Evolutionary conservation across 106 monocot genomes (phyloP), one percentile per base, ranked within the genome.

Genomic region (Allium fistulosum): DNA sequence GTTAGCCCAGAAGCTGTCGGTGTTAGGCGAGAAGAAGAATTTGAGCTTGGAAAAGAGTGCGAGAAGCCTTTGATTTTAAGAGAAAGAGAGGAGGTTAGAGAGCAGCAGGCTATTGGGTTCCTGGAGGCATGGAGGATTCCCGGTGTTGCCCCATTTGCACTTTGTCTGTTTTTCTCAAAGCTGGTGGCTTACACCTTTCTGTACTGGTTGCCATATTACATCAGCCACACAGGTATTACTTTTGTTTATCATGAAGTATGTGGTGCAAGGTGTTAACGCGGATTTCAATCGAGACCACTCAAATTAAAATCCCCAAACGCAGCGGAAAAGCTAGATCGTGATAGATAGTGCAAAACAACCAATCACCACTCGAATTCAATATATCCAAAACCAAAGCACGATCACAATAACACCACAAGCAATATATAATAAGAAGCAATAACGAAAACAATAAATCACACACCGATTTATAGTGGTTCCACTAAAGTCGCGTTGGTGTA

Each of bases 161-260:
- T 84, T 11, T 88, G 88, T 61, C 81, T 90, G 14, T 84, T 88
- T 67, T 88, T 88, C 82, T 74, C 81, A 26, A 88, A 88, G 48
- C 22, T 88, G 68, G 88, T 88, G 73, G 84, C 84, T 6, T 84
- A 88, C 58, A 88, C 84, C 2, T 88, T 88, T 63, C 84, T 88
- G n/a, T 88, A 88, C 45, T 88, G 88, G 88, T 76, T 88, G 12
- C 88, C 88, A 51, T 88, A 84, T 71, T 88, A 88, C 58, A 69
- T 88, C 70, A 84, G 84, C 67, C 81, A 84, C 60, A 88, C 81
- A 69, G 88, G 88, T 88, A 63, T 10, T 9, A 16, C 0, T 63
- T 14, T 47, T 63, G 10, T 17, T 63, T 61, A 48, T 64, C 16
- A n/a, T 64, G 17, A 7, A 48, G 64, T 5, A 7, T 37, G 11